Base-by-base conservation (phyloP, 106 monocot species). In the Acorus calamus region DNA sequence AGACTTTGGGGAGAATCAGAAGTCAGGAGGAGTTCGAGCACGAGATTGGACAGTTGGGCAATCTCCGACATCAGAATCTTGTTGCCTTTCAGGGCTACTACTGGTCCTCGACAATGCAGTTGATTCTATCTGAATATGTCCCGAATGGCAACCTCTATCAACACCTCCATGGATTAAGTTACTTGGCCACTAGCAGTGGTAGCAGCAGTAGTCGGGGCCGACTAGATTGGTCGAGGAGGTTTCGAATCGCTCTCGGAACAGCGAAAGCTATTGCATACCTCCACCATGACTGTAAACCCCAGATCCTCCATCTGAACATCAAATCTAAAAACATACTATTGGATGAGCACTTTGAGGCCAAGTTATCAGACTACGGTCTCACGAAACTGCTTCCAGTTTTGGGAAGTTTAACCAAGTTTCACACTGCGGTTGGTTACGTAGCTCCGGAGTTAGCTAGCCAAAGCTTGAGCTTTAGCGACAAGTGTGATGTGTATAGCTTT, bases 11-110 rank as follows among this genome's bases (percentile, higher is more conserved):
- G 12, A 83, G 76, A 57, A 79, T 98, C n/a, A 67, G 73, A 49
- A 86, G 72, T 55, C 98, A 98, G 72, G 98, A 92, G 8, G 92
- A 98, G 67, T 98, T 98, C 49, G 98, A 98, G 68, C 85, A 88
- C 59, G 92, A 83, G 76, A 85, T 92, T 66, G 72, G 92, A 9
- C 62, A 77, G 53, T 76, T 98, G n/a, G 92, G 92, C 4, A 69
- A 66, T 7, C 72, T 98, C 7, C 67, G 55, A 44, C 92, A 98
- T 56, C 80, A 77, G 6, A 92, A 98, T 71, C 76, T 98, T 9
- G 83, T 86, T 8, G 64, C 68, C 4, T 75, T 88, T 60, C 92
- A 98, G 14, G 98, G 98, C 3, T 98, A 92, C 77, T 98, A 98
- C 69, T 92, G 88, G 85, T 92, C 88, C 14, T 69, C 78, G 44